Base-by-base conservation (phyloP, 106 monocot genomes). In the Vanilla planifolia region DNA sequence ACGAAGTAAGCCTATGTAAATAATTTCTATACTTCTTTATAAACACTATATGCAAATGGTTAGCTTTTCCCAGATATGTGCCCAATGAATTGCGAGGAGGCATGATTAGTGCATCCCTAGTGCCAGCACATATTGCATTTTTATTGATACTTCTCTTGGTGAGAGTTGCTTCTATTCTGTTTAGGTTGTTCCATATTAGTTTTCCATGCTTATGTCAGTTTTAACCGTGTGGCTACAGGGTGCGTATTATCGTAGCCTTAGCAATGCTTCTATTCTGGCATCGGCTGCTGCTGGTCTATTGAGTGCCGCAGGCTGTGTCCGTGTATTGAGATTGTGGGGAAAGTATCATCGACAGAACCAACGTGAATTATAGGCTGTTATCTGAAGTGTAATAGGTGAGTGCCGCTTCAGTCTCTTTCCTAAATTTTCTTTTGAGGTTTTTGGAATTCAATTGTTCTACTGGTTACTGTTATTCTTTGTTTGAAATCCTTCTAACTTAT, bases 41-140 rank as follows among this genome's bases (percentile, higher is more conserved):
- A 23, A 30, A 53, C 30, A 29, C 20, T 71, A 9, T 20, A 23
- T 62, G 51, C 33, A 15, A 46, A 26, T 17, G 40, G 26, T 45
- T 23, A 27, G 6, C 14, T 65, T 50, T 63, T 52, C 37, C 43
- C 66, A 96, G 96, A 64, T 96, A 87, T 55, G 63, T 91, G 30
- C 96, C 96, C 19, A 91, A 81, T 69, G 87, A 96, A 61, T 42
- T 96, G 40, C 96, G 96, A 33, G 90, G 87, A 5, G 86, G 96
- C 51, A 96, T 96, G 87, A 91, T 96, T 17, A 88, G 81, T 48
- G 34, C 84, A n/a, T 96, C 87, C 23, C 29, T 84, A 10, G 74
- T 55, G 40, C 87, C 91, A 25, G 86, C 91, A 32, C 87, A 87
- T 91, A 79, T 76, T 59, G 84, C 77, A 28, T 60, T 81, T 55